Percentiles rank a stretch among this genome's conserved stretches.
These are phyloP conservation scores for Copromyces sp. DNA, from an alignment of 495 filamentous ascomycete genomes.

Conservation along the genomic window DNA sequence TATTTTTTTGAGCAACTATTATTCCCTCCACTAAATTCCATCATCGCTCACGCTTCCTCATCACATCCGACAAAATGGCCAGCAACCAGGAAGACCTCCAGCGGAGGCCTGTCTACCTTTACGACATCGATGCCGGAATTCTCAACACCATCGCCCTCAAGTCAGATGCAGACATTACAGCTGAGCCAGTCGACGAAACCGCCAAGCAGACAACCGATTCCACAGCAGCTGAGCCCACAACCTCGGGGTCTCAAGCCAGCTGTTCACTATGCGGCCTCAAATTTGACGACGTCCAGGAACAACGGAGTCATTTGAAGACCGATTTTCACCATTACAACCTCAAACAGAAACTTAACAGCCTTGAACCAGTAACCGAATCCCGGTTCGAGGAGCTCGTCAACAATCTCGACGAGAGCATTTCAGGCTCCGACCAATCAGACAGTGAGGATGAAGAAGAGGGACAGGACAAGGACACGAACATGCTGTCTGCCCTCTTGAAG, in stretches of 20 bases:
- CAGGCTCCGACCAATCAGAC: constrained; percentile 56
- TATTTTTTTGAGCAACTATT: not conserved
- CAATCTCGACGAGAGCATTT: constrained; percentile 82
- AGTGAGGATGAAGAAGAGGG: constrained; percentile 43
- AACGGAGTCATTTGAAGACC: constrained; percentile 77
- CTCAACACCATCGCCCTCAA: constrained; percentile 58
- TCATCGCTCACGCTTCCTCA: not conserved
- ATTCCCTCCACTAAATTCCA: not conserved
- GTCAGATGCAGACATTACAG: constrained; percentile 27
- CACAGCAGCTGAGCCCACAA: constrained; percentile 13
- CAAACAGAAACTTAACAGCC: constrained; percentile 73
- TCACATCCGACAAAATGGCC: constrained; percentile 11
- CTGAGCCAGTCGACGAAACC: constrained; percentile 15
- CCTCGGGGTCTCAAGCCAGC: constrained; percentile 53
- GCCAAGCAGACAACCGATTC: constrained; percentile 12
- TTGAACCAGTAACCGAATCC: constrained; percentile 54
- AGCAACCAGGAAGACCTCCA: constrained; percentile 28
- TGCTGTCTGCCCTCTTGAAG: constrained; percentile 63
- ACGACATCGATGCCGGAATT: constrained; percentile 73
- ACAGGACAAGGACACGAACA: constrained; percentile 43
- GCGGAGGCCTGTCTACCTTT: constrained; percentile 49
- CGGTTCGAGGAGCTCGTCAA: constrained; percentile 81
- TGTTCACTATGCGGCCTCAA: constrained; percentile 71
- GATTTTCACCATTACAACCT: constrained; percentile 92
- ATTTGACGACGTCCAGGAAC: constrained; percentile 65